Evolutionary conservation across 176 grass and related monocot species (phyloP).

Genomic region (Microstegium vimineum): DNA sequence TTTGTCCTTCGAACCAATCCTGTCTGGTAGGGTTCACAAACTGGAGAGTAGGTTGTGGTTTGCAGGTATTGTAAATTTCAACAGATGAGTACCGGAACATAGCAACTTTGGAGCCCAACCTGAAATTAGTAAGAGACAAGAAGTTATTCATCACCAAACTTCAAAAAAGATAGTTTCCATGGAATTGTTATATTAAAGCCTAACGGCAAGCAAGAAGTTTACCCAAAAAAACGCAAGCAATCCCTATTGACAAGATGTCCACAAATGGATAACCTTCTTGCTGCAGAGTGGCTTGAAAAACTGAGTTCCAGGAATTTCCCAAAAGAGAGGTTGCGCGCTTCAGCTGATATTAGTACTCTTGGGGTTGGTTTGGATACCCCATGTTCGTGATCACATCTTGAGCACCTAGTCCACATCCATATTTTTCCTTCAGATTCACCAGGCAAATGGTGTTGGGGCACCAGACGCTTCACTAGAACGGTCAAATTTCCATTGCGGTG

Average conservation of each 20-base stretch:
- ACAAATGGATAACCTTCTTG: conserved; percentile 84
- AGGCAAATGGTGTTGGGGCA: conserved; percentile 41
- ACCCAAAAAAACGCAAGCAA: conserved; percentile 98
- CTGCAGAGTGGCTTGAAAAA: conserved; percentile 91
- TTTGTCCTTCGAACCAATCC: conserved; percentile 66
- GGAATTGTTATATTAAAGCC: conserved; percentile 4
- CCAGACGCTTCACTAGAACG: conserved; percentile 53
- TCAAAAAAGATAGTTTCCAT: background rate
- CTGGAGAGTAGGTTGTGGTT: conserved; percentile 72
- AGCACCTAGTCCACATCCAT: conserved; percentile 98
- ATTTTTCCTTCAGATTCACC: conserved; percentile 88
- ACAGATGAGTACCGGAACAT: conserved; percentile 88
- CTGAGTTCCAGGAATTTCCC: conserved; percentile 97
- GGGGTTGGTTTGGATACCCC: conserved; percentile 57
- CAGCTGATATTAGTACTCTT: conserved; percentile 79
- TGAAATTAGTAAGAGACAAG: conserved; percentile 36
- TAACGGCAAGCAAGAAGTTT: conserved; percentile 3
- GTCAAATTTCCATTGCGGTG: conserved; percentile 93
- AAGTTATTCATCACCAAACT: conserved; percentile 10
- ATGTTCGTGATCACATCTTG: conserved; percentile 74
- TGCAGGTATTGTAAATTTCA: conserved; percentile 87
- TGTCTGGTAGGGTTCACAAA: conserved; percentile 66
- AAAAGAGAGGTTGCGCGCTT: conserved; percentile 86
- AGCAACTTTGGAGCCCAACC: conserved; percentile 90
- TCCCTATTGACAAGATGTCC: conserved; percentile 94